Evolutionary conservation across 2,329 filamentous ascomycete species (phyloP).

Genomic region (Zymoseptoria tritici): DNA sequence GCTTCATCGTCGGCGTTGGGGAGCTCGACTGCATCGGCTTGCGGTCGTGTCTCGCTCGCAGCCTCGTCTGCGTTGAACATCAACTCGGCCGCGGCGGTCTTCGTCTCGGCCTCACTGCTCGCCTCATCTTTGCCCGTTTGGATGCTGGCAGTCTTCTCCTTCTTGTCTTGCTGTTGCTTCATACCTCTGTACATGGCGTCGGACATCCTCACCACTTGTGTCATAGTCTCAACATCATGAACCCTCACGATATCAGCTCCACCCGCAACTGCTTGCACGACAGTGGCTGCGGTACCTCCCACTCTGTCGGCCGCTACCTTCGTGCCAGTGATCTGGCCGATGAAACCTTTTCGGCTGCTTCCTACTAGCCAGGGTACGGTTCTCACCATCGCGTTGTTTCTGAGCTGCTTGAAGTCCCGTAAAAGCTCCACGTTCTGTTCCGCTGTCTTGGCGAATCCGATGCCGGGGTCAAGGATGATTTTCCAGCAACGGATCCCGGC

Average conservation of each 20-base stretch:
- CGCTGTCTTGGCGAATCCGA: slow-evolving; percentile 84
- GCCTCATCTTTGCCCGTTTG: not conserved
- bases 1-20: not conserved
- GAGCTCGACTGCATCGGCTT: not conserved
- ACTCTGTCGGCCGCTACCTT: slow-evolving; percentile 60
- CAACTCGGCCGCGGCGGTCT: not conserved
- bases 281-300: slow-evolving; percentile 83
- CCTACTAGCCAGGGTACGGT: slow-evolving; percentile 89
- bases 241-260: slow-evolving; percentile 89
- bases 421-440: slow-evolving; percentile 78
- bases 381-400: too few relatives aligned
- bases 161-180: not conserved
- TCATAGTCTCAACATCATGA: slow-evolving; percentile 86
- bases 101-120: not conserved
- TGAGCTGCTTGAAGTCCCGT: slow-evolving; percentile 60
- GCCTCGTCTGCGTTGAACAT: not conserved
- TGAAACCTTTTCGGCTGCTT: slow-evolving; percentile 80
- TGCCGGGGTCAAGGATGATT: slow-evolving; percentile 86
- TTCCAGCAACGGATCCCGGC: slow-evolving; percentile 88
- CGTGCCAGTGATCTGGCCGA: slow-evolving; percentile 74
- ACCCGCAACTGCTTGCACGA: slow-evolving; percentile 75
- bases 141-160: not conserved
- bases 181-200: slow-evolving; percentile 62
- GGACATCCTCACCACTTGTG: slow-evolving; percentile 72
- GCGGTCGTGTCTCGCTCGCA: not conserved